Evolutionary conservation across 495 filamentous ascomycete species (phyloP).

Genomic region (Xylaria nigripes): DNA sequence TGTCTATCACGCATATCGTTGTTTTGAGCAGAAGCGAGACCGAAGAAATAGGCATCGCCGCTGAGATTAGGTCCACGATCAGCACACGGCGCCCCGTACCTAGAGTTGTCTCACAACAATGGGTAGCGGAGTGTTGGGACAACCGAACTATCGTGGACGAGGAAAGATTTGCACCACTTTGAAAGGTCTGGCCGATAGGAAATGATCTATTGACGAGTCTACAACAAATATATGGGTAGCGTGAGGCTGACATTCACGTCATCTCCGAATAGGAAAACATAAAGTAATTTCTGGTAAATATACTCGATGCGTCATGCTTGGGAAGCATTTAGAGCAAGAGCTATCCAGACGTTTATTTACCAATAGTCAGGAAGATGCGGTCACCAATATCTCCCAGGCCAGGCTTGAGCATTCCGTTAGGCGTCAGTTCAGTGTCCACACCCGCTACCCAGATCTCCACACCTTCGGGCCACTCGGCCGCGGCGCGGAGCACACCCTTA

Average conservation of each 20-base stretch:
- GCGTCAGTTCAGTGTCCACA: conserved; percentile 62
- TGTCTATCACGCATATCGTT: conserved; percentile 58
- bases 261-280: background rate
- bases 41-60: conserved; percentile 29
- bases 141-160: conserved; percentile 78
- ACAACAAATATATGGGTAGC: background rate
- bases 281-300: too few relatives aligned
- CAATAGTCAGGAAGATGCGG: conserved; percentile 83
- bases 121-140: conserved; percentile 74
- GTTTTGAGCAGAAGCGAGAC: conserved; percentile 32
- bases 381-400: conserved; percentile 90
- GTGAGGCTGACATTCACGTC: background rate
- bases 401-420: conserved; percentile 82
- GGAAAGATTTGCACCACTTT: conserved; percentile 46
- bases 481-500: conserved; percentile 58
- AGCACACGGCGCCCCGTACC: conserved; percentile 48
- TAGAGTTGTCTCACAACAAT: conserved; percentile 59
- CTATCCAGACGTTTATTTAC: conserved; percentile 51
- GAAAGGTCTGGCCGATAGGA: background rate
- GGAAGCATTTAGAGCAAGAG: background rate
- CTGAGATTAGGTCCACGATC: conserved; percentile 36
- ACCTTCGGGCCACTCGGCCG: conserved; percentile 62
- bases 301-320: background rate
- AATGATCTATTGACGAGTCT: background rate
- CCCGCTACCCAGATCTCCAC: conserved; percentile 79